phyloP scores from a whole-genome alignment of 345 rosid genomes.

The Eucalyptus microcorys region DNA sequence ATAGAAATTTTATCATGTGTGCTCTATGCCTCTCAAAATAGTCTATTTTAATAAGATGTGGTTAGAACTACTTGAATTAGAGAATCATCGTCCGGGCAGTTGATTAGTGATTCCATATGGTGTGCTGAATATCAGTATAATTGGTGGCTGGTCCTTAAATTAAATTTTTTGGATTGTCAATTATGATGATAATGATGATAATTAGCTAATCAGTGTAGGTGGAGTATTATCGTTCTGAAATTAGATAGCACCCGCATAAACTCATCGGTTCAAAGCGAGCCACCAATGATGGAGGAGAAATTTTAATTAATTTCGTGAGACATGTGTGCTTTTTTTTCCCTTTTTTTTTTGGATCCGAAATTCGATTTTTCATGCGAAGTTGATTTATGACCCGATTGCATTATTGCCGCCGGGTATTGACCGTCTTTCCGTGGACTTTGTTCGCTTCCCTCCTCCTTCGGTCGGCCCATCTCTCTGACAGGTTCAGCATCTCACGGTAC shows the following conservation, averaged over 20 bases:
- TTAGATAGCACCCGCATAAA: background rate
- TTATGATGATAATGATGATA: background rate
- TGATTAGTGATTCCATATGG: background rate
- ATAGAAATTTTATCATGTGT: too few species aligned
- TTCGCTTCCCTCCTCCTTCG: background rate
- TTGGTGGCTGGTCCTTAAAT: background rate
- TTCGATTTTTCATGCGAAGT: background rate
- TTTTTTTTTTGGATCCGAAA: background rate
- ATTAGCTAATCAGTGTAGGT: background rate
- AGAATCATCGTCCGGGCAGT: background rate
- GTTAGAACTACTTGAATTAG: background rate
- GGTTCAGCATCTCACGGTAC: background rate
- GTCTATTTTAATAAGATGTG: background rate
- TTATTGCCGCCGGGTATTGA: background rate
- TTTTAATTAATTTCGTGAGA: background rate
- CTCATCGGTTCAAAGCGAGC: rapidly evolving
- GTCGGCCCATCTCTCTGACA: background rate
- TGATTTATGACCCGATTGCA: background rate
- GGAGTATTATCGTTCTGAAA: background rate
- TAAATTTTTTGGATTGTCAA: background rate
- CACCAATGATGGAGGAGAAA: background rate
- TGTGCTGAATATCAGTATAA: background rate
- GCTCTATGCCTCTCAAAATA: background rate
- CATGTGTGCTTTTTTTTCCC: rapidly evolving
- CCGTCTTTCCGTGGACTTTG: background rate